Base-by-base conservation (phyloP, 2,329 filamentous ascomycete genomes). In the Trichoderma harzianum region DNA sequence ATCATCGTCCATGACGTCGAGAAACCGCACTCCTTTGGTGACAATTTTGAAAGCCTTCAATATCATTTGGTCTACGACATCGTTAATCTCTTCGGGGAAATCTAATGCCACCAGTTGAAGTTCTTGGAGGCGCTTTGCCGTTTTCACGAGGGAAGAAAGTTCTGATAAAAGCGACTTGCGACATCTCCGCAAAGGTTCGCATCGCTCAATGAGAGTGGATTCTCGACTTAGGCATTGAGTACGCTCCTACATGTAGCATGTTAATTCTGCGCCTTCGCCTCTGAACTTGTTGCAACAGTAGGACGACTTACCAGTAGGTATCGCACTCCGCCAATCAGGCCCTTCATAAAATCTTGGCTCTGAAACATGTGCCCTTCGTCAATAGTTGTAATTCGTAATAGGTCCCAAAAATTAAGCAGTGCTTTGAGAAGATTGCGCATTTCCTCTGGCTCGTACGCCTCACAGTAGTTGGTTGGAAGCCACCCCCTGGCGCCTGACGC, bases 381-480 rank as follows among this genome's bases (percentile, higher is more conserved):
- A 68, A 92, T 89, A 26, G 90, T 90, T 36, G 92, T 93, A 78
- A 92, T 93, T 77, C 93, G 88, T 76, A 97, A 87, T 67, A 97
- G 84, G 79, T 98, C 95, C 95, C 95, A 98, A 73, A 98, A 94
- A 78, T 96, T 93, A 16, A 96, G 90, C 73, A 98, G 85, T 1
- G 95, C 94, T 76, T 93, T 94, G 43, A 99, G 85, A 26, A 99
- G 86, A 74, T 90, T 94, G 69, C 91, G 89, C 86, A 98, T 95
- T 74, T 94, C 91, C 26, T 94, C 89, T 60, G 95, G 94, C 75
- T 98, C 93, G 80, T 98, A 99, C 11, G 93, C 88, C 79, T 98
- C 95, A 84, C 96, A 99, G 81, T 98, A 99, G 82, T 99, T 99
- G 10, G 96, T 99, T 3, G 96, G 96, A 73, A 99, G 85, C 96